Percentiles rank a stretch among this genome's conserved stretches.
Conservation (phyloP, 2,329 filamentous ascomycete genomes). For the Sporothrix humicola region DNA sequence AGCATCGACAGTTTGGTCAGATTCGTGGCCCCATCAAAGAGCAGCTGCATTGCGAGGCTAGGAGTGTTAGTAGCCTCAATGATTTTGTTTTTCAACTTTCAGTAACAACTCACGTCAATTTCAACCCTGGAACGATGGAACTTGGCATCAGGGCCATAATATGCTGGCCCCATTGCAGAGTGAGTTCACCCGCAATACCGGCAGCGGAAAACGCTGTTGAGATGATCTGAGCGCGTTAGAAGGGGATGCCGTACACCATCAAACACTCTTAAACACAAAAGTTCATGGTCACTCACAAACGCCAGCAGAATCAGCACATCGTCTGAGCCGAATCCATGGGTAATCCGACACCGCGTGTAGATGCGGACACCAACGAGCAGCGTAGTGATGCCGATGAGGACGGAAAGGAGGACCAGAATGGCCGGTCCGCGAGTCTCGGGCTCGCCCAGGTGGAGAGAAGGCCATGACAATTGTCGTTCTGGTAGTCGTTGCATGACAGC, state of each 20-base stretch:
- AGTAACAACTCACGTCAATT: background rate
- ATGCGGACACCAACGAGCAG: slow-evolving; percentile 45
- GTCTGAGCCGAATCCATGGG: slow-evolving; percentile 47
- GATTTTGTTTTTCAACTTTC: background rate
- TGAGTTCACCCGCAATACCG: background rate
- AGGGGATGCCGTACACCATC: too few relatives aligned
- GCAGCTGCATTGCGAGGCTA: background rate
- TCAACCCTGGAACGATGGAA: background rate
- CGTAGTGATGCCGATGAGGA: slow-evolving; percentile 43
- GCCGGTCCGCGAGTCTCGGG: slow-evolving; percentile 10
- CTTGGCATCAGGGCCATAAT: background rate
- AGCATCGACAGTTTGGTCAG: slow-evolving; percentile 9
- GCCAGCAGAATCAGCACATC: slow-evolving; percentile 48
- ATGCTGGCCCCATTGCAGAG: slow-evolving; percentile 17
- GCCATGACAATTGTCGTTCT: background rate
- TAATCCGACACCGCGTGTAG: slow-evolving; percentile 46
- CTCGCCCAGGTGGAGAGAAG: background rate
- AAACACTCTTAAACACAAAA: too few relatives aligned
- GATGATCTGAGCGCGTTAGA: background rate
- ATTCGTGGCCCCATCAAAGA: slow-evolving; percentile 12
- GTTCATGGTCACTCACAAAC: slow-evolving; percentile 42
- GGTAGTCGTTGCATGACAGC: slow-evolving; percentile 5
- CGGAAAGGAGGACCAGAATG: slow-evolving; percentile 39
- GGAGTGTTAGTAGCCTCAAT: background rate
- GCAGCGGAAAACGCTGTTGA: slow-evolving; percentile 1